Conservation (phyloP, 306 rosid genomes). For the Clitoria ternatea region DNA sequence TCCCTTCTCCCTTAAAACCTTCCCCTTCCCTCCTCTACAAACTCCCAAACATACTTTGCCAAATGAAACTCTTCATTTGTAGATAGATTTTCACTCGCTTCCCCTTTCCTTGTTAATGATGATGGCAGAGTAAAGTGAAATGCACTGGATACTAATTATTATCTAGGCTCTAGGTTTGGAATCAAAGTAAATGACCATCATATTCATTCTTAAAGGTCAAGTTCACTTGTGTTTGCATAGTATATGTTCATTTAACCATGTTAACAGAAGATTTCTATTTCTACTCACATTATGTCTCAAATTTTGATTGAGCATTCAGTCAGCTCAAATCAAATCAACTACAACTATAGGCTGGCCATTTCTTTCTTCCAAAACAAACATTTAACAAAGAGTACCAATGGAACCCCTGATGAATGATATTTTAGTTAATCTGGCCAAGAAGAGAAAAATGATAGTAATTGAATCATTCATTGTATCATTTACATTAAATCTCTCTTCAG, state of each 20-base stretch:
- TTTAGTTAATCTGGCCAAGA: background rate
- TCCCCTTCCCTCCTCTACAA: background rate
- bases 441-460: background rate
- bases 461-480: background rate
- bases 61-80: background rate
- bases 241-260: constrained; percentile 6
- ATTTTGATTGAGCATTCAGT: background rate
- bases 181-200: background rate
- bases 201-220: background rate
- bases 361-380: background rate
- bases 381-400: background rate
- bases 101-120: background rate
- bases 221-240: background rate
- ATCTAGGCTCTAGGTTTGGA: background rate
- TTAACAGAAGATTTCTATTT: background rate
- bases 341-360: background rate
- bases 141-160: background rate
- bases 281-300: background rate
- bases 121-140: constrained; percentile 7
- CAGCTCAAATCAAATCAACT: constrained; percentile 2
- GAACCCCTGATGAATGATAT: background rate
- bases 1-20: too few species aligned
- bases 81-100: constrained; percentile 7
- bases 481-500: background rate
- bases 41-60: too few species aligned